Conservation (phyloP, 75 land plant species). For the Pseudotsuga menziesii region DNA sequence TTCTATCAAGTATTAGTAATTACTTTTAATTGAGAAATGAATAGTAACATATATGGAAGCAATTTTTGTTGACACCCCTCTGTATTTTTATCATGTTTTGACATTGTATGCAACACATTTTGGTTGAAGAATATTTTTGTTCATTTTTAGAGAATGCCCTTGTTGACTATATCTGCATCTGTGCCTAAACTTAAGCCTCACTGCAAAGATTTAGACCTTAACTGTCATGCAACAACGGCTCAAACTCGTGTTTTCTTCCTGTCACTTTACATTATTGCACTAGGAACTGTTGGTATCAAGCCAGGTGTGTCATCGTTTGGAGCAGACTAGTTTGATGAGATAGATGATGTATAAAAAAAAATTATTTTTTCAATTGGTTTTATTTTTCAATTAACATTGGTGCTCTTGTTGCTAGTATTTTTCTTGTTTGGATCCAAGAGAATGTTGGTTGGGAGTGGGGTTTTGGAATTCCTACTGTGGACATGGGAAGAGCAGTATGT, state of each 20-base stretch:
- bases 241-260: slow-evolving; percentile 21
- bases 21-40: neutral
- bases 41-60: neutral
- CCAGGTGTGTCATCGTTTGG: slow-evolving; percentile 25
- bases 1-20: neutral
- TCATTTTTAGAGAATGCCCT: slow-evolving; percentile 48
- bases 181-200: slow-evolving; percentile 40
- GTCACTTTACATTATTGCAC: slow-evolving; percentile 24
- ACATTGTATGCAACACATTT: neutral
- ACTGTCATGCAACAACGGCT: slow-evolving; percentile 21
- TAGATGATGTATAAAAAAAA: slow-evolving; percentile 57
- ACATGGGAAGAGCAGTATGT: slow-evolving; percentile 61
- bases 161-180: slow-evolving; percentile 63
- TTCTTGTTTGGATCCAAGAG: slow-evolving; percentile 81
- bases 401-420: slow-evolving; percentile 61
- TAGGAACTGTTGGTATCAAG: slow-evolving; percentile 41
- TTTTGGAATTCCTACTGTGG: slow-evolving; percentile 69
- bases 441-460: slow-evolving; percentile 91
- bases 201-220: slow-evolving; percentile 9
- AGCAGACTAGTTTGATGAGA: slow-evolving; percentile 41
- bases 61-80: neutral
- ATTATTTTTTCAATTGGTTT: slow-evolving; percentile 91
- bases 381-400: slow-evolving; percentile 88
- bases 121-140: too few species aligned
- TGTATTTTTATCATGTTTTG: slow-evolving; percentile 4